These are phyloP conservation scores for Bromus sterilis DNA, from an alignment of 176 grass and related monocot species.

Conservation along the genomic window DNA sequence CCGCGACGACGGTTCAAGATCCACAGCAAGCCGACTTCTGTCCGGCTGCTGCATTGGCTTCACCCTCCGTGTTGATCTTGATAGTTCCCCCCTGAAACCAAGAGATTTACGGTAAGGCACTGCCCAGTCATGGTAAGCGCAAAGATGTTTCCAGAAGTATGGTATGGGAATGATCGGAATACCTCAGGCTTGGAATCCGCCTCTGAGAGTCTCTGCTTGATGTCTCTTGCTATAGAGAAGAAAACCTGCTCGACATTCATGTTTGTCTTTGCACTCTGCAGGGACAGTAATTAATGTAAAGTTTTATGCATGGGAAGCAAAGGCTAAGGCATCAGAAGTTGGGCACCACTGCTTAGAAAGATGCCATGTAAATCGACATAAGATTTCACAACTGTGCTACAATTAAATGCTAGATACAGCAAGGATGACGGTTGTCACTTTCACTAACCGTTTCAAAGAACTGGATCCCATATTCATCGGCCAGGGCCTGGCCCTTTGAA, in stretches of 20 bases:
- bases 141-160: background rate
- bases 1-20: constrained; percentile 9
- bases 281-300: background rate
- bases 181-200: constrained; percentile 54
- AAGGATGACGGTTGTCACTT: background rate
- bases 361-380: background rate
- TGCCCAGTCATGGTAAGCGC: background rate
- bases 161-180: background rate
- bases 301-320: background rate
- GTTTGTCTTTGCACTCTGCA: constrained; percentile 79
- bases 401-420: background rate
- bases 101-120: background rate
- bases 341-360: background rate
- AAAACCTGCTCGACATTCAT: constrained; percentile 78
- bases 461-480: constrained; percentile 75
- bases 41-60: background rate
- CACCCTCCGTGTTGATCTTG: constrained; percentile 44
- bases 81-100: constrained; percentile 39
- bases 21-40: constrained; percentile 52
- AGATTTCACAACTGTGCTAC: background rate
- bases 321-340: background rate
- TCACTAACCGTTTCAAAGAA: constrained; percentile 77
- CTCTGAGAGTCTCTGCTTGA: constrained; percentile 68
- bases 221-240: constrained; percentile 67
- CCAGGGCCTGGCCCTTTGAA: constrained; percentile 72